A percentile compares a stretch with the other conserved stretches of the same genome.
These are phyloP conservation scores for Nitzschia inconspicua DNA, from an alignment of 108 stramenopile genomes.

Conservation along the genomic window DNA sequence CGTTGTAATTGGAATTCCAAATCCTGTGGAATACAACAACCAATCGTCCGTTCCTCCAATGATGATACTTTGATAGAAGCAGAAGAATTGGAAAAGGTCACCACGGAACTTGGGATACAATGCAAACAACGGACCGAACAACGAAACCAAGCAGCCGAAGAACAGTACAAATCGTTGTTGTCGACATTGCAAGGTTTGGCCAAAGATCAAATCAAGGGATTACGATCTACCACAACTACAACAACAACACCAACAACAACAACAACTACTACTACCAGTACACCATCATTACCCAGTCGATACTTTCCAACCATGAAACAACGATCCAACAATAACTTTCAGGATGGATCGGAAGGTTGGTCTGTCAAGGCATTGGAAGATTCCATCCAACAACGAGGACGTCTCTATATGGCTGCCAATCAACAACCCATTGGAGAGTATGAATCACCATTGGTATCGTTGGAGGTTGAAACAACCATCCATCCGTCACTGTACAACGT, in stretches of 20 bases:
- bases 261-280: too few species aligned
- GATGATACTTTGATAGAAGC: slow-evolving; percentile 12
- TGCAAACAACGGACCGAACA: slow-evolving; percentile 5
- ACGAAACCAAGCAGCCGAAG: slow-evolving; percentile 19
- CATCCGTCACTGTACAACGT: slow-evolving; percentile 11
- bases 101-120: slow-evolving; percentile 17
- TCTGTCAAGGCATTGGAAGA: slow-evolving; percentile 59
- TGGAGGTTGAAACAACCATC: slow-evolving; percentile 10
- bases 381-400: slow-evolving; percentile 35
- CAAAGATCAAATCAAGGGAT: slow-evolving; percentile 26
- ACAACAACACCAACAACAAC: too few species aligned
- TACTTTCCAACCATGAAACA: slow-evolving; percentile 1
- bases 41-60: slow-evolving; percentile 8
- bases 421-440: slow-evolving; percentile 20
- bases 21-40: slow-evolving; percentile 14
- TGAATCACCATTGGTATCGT: slow-evolving; percentile 3
- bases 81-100: slow-evolving; percentile 26
- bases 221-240: slow-evolving; percentile 10
- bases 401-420: slow-evolving; percentile 4
- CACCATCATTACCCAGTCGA: too few species aligned
- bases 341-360: slow-evolving; percentile 40
- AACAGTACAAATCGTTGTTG: slow-evolving; percentile 26
- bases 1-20: slow-evolving; percentile 44
- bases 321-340: neutral
- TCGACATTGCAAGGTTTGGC: slow-evolving; percentile 24